Conservation (phyloP, 2,329 filamentous ascomycete species). For the Claviceps sp. region DNA sequence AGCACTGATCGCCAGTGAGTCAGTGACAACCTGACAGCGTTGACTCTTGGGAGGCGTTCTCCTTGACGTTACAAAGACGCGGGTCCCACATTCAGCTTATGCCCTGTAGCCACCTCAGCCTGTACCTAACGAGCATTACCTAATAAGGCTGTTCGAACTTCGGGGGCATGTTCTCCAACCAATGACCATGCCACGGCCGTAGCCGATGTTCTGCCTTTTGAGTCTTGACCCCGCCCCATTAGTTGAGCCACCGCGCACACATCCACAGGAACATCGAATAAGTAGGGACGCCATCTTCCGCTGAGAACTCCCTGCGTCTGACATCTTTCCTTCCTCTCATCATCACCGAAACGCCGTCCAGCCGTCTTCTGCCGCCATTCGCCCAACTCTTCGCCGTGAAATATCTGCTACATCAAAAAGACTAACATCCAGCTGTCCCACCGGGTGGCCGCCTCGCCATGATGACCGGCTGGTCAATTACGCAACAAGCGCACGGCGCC, state of each 20-base stretch:
- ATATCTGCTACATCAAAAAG: not conserved
- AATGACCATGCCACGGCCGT: no score
- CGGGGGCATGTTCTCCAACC: no score
- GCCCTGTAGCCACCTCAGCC: no score
- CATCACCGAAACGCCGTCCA: not conserved
- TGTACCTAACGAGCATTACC: no score
- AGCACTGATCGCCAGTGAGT: no score
- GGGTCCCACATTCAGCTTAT: no score
- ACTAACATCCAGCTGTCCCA: slow-evolving; percentile 6
- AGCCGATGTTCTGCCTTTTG: not conserved
- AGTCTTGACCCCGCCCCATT: slow-evolving; percentile 1
- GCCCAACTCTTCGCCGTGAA: not conserved
- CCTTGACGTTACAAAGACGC: no score
- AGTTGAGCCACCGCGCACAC: not conserved
- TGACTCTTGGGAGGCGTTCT: no score
- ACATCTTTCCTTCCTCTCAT: not conserved
- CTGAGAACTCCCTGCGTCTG: not conserved
- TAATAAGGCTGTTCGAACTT: no score
- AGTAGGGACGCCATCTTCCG: not conserved
- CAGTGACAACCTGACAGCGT: no score
- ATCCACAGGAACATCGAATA: not conserved
- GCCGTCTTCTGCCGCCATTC: not conserved
- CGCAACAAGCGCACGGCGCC: slow-evolving; percentile 28
- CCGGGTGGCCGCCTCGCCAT: slow-evolving; percentile 10
- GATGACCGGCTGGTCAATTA: slow-evolving; percentile 25